These are phyloP conservation scores for Pichia thaimueangensis DNA, from an alignment of 805 yeast genomes.

Conservation along the genomic window DNA sequence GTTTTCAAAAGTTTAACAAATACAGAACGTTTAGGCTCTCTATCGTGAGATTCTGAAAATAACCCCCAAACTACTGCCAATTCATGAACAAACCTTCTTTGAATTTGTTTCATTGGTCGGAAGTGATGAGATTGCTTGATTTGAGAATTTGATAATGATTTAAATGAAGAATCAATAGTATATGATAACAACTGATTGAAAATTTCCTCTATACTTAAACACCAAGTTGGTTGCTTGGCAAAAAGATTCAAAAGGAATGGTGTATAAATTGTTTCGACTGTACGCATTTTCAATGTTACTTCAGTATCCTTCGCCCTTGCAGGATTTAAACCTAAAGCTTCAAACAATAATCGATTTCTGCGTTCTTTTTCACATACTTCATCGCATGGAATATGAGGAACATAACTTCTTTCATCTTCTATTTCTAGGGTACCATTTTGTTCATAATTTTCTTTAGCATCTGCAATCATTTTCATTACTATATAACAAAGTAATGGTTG, in stretches of 20 bases:
- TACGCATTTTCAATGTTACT: slow-evolving; percentile 19
- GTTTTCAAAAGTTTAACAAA: slow-evolving; percentile 38
- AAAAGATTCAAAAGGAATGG: slow-evolving; percentile 43
- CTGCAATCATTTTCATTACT: slow-evolving; percentile 16
- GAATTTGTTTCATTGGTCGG: slow-evolving; percentile 65
- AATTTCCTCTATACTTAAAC: slow-evolving; percentile 52
- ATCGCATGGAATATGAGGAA: slow-evolving; percentile 49
- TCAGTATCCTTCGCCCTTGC: slow-evolving; percentile 14
- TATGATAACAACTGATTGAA: slow-evolving; percentile 36
- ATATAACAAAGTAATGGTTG: slow-evolving; percentile 46
- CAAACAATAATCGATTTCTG: slow-evolving; percentile 55
- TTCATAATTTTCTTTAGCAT: not conserved
- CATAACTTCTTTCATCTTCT: not conserved
- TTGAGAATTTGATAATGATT: slow-evolving; percentile 2
- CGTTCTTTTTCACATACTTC: slow-evolving; percentile 57
- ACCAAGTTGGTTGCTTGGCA: slow-evolving; percentile 59
- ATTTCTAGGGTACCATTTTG: not conserved
- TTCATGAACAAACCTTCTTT: slow-evolving; percentile 65
- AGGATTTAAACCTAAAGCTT: slow-evolving; percentile 43
- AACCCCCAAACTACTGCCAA: slow-evolving; percentile 54
- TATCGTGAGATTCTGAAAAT: slow-evolving; percentile 70
- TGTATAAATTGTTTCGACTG: slow-evolving; percentile 35
- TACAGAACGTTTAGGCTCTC: slow-evolving; percentile 73
- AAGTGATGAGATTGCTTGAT: slow-evolving; percentile 42
- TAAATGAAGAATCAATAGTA: slow-evolving; percentile 6